Percentiles rank a stretch among this genome's conserved stretches.
These are phyloP conservation scores for Ustilago cynodontis DNA, from an alignment of 1,284 basidiomycete species.

Conservation along the genomic window DNA sequence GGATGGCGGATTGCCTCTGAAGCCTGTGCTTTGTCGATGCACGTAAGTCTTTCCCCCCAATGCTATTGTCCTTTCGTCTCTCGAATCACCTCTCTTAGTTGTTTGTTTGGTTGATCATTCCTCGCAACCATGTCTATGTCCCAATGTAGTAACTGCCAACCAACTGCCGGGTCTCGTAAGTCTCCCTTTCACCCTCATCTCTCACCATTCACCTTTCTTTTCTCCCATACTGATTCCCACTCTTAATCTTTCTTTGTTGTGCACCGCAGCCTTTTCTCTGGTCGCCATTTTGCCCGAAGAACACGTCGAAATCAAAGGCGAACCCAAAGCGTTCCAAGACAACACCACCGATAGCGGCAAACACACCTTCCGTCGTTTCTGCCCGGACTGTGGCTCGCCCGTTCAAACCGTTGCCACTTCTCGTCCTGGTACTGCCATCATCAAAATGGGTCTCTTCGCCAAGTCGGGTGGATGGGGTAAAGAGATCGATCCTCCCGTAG, in stretches of 20 bases:
- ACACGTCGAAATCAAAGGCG: conserved; percentile 30
- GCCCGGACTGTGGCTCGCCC: conserved; percentile 25
- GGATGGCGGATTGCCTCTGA: conserved; percentile 29
- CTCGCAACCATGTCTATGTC: too few species aligned
- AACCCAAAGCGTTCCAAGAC: conserved; percentile 31
- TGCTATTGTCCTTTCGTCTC: background rate
- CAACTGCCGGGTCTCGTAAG: conserved; percentile 35
- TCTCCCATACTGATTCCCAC: background rate
- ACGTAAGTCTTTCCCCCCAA: conserved; percentile 11
- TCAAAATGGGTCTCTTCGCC: conserved; percentile 46
- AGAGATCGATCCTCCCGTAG: conserved; percentile 13
- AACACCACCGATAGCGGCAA: conserved; percentile 22
- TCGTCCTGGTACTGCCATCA: conserved; percentile 15
- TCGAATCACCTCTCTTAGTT: background rate
- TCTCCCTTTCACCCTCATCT: background rate
- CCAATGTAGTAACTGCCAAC: conserved; percentile 33
- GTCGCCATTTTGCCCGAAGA: conserved; percentile 30
- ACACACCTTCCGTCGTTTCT: conserved; percentile 25
- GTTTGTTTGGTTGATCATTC: background rate
- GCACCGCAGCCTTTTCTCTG: conserved; percentile 28
- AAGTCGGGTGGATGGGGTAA: conserved; percentile 14
- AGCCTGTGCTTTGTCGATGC: conserved; percentile 33
- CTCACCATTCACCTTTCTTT: background rate
- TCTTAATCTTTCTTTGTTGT: background rate
- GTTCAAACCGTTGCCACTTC: conserved; percentile 19